These are phyloP conservation scores for Phyllachora maydis DNA, from an alignment of 2,329 filamentous ascomycete species.

Conservation along the genomic window DNA sequence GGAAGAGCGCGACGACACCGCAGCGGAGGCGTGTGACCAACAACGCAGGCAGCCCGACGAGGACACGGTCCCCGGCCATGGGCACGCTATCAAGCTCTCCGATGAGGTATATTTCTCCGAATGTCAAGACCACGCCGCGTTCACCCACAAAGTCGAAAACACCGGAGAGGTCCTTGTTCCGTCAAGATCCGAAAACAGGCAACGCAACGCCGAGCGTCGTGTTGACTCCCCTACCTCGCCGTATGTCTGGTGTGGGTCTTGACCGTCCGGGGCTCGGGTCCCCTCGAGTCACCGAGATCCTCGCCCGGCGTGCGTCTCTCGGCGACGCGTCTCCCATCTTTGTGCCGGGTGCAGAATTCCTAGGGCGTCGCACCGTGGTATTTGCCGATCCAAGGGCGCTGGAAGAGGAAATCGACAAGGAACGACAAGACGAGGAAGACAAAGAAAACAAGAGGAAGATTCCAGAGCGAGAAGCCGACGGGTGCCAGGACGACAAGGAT, in stretches of 20 bases:
- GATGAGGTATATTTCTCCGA: slow-evolving; percentile 5
- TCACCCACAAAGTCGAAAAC: slow-evolving; percentile 9
- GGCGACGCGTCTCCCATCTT: slow-evolving; percentile 45
- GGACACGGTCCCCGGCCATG: slow-evolving; percentile 4
- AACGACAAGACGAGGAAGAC: slow-evolving; percentile 37
- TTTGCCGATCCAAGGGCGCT: slow-evolving; percentile 46
- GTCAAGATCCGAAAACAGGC: slow-evolving; percentile 29
- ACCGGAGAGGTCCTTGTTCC: slow-evolving; percentile 24
- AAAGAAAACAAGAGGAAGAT: slow-evolving; percentile 37
- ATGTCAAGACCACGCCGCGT: slow-evolving; percentile 11
- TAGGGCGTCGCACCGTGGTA: slow-evolving; percentile 21
- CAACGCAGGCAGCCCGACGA: slow-evolving; percentile 2
- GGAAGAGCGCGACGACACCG: not conserved
- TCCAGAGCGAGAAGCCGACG: slow-evolving; percentile 28
- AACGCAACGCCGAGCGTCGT: slow-evolving; percentile 40
- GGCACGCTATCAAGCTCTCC: slow-evolving; percentile 10
- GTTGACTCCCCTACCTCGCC: slow-evolving; percentile 36
- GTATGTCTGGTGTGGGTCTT: slow-evolving; percentile 46
- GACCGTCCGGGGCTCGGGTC: slow-evolving; percentile 56
- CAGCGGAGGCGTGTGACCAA: slow-evolving; percentile 2
- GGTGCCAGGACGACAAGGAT: slow-evolving; percentile 32
- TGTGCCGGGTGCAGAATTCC: slow-evolving; percentile 23
- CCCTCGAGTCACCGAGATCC: slow-evolving; percentile 48
- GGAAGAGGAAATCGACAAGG: slow-evolving; percentile 40
- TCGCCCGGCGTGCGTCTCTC: slow-evolving; percentile 52